Evolutionary conservation across 257 asterid species (phyloP).

Genomic region (Solanum bulbocastanum): DNA sequence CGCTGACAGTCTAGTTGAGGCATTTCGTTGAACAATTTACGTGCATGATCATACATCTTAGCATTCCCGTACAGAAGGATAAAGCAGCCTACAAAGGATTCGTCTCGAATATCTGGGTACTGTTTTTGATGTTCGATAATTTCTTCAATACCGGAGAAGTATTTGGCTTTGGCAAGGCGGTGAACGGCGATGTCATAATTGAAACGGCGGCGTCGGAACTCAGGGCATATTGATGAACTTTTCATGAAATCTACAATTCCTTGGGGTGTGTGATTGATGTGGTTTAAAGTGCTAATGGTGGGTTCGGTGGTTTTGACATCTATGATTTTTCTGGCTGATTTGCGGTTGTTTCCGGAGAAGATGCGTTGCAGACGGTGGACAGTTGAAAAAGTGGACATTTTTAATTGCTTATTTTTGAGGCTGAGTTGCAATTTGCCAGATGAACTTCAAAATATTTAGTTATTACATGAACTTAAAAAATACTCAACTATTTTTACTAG

Average conservation of each 20-base stretch:
- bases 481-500: too few relatives aligned
- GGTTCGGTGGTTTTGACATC: background rate
- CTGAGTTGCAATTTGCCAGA: background rate
- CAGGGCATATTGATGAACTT: background rate
- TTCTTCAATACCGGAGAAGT: slow-evolving; percentile 8
- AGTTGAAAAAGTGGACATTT: slow-evolving; percentile 1
- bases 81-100: slow-evolving; percentile 16
- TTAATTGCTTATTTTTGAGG: background rate
- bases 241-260: slow-evolving; percentile 10
- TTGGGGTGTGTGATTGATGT: background rate
- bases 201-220: slow-evolving; percentile 5
- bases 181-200: background rate
- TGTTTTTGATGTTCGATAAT: slow-evolving; percentile 24
- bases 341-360: background rate
- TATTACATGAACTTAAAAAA: background rate
- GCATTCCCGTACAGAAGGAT: slow-evolving; percentile 29
- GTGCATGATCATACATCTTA: slow-evolving; percentile 35
- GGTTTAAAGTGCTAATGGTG: background rate
- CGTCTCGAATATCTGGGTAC: slow-evolving; percentile 15
- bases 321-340: background rate
- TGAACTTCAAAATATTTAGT: background rate
- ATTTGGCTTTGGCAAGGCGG: slow-evolving; percentile 16
- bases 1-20: slow-evolving; percentile 37
- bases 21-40: slow-evolving; percentile 47
- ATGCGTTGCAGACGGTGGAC: background rate